These are phyloP conservation scores for Eucalyptus rudis DNA, from an alignment of 345 rosid species.

Conservation along the genomic window DNA sequence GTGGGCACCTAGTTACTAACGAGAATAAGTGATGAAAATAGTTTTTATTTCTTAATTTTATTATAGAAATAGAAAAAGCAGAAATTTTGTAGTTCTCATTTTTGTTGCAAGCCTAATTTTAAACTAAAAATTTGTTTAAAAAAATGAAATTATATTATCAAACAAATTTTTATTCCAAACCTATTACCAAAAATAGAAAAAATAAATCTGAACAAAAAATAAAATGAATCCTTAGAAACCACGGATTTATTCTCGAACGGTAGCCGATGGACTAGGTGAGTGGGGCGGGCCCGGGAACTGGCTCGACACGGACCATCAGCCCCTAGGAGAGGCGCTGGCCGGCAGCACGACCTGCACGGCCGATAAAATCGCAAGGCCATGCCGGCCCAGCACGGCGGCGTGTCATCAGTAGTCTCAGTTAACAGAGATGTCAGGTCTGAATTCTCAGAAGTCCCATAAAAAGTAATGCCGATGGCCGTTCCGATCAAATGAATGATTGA, in stretches of 20 bases:
- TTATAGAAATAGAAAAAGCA: fast-evolving
- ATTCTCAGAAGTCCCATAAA: background rate
- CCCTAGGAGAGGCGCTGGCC: background rate
- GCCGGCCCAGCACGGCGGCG: background rate
- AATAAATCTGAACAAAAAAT: too few relatives aligned
- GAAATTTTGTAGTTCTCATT: too few relatives aligned
- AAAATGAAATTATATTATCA: fast-evolving
- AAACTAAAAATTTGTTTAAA: too few relatives aligned
- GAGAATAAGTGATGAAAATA: fast-evolving
- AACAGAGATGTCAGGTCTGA: background rate
- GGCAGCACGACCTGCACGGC: background rate
- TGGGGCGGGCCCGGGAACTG: background rate
- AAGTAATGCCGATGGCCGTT: background rate
- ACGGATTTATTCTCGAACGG: background rate
- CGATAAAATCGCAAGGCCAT: background rate
- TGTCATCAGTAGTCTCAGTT: background rate
- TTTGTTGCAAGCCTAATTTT: too few relatives aligned
- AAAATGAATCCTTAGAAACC: background rate
- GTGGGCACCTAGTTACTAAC: fast-evolving
- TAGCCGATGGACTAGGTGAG: background rate
- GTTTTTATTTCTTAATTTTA: too few relatives aligned
- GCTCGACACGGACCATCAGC: background rate
- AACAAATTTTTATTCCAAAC: fast-evolving
- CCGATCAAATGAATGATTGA: background rate
- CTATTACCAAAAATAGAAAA: fast-evolving